These are phyloP conservation scores for Cyberlindnera maritima DNA, from an alignment of 805 yeast species.

Conservation along the genomic window DNA sequence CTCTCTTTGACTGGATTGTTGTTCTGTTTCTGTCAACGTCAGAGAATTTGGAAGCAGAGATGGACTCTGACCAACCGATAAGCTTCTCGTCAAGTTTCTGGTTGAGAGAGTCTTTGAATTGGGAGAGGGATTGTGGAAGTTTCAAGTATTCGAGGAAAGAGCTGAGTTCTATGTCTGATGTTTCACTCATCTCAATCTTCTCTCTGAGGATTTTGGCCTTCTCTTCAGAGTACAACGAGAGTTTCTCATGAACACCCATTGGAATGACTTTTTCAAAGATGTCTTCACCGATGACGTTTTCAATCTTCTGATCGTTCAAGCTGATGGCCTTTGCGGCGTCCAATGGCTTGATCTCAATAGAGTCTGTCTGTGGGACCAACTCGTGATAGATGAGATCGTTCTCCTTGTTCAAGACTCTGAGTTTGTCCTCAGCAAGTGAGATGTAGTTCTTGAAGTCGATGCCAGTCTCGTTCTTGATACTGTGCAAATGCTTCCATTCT, in stretches of 20 bases:
- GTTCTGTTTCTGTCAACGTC: conserved; percentile 32
- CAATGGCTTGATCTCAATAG: conserved; percentile 53
- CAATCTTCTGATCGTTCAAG: conserved; percentile 44
- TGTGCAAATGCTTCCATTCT: conserved; percentile 29
- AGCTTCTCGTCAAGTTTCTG: conserved; percentile 31
- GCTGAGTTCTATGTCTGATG: conserved; percentile 73
- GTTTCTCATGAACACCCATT: conserved; percentile 78
- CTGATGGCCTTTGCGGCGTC: conserved; percentile 65
- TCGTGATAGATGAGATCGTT: conserved; percentile 91
- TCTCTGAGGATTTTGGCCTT: conserved; percentile 73
- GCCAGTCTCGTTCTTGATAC: conserved; percentile 33
- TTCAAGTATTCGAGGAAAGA: conserved; percentile 81
- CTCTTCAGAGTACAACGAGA: conserved; percentile 86
- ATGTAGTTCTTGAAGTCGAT: conserved; percentile 33
- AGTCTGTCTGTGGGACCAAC: conserved; percentile 55
- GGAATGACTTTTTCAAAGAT: conserved; percentile 83
- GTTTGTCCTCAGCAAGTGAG: conserved; percentile 34
- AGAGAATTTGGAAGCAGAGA: conserved; percentile 27
- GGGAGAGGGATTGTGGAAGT: conserved; percentile 63
- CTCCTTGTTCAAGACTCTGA: conserved; percentile 59
- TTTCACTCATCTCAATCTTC: conserved; percentile 70
- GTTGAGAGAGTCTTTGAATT: conserved; percentile 38
- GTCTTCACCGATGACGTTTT: conserved; percentile 44
- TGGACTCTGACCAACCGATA: conserved; percentile 27
- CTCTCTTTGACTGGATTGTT: conserved; percentile 31